Base-by-base conservation (phyloP, 768 basidiomycete genomes). In the Rhizopogon rudus region DNA sequence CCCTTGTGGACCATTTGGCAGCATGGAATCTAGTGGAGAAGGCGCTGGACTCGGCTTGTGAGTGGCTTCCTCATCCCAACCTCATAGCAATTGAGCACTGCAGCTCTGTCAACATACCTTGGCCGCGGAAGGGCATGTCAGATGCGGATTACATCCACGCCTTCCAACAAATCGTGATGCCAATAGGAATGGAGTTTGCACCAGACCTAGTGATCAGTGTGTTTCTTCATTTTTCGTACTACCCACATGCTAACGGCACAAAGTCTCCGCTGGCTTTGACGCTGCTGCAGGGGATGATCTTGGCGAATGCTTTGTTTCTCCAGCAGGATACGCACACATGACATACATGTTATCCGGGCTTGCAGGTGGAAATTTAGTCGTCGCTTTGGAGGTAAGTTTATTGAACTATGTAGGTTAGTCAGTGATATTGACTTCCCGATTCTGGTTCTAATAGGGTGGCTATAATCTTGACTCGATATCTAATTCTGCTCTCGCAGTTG, bases 261-360 rank as follows among this genome's bases (percentile, higher is more conserved):
- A 65, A 99, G 97, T 99, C 64, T 98, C 96, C 7, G 93, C 97
- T 16, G 97, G 97, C 3, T 99, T 98, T 65, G 97, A 99, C 65
- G 97, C 97, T 8, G 97, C 97, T 1, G 81, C 80, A 29, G 97
- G 97, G 3, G 97, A 99, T 64, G 83, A 86, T 39, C 79, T 99
- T 4, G 97, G 97, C 37, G 88, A 88, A 72, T 98, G 95, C 63
- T 77, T 84, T 60, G 95, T 99, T 57, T 81, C 91, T 5, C 97
- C 97, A 1, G 81, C 85, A 16, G 97, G 95, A 5, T 99, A 93
- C 68, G 93, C 93, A 0, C 97, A 98, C 63, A 98, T 99, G 95
- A 97, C 97, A 6, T 91, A 98, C 65, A 96, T 99, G 93, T 78
- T 99, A 8, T 82, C 86, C 40, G 84, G 88, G 20, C 77, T 99